Evolutionary conservation across 1,284 basidiomycete species (phyloP).

Genomic region (Afroboletus lepidellus): DNA sequence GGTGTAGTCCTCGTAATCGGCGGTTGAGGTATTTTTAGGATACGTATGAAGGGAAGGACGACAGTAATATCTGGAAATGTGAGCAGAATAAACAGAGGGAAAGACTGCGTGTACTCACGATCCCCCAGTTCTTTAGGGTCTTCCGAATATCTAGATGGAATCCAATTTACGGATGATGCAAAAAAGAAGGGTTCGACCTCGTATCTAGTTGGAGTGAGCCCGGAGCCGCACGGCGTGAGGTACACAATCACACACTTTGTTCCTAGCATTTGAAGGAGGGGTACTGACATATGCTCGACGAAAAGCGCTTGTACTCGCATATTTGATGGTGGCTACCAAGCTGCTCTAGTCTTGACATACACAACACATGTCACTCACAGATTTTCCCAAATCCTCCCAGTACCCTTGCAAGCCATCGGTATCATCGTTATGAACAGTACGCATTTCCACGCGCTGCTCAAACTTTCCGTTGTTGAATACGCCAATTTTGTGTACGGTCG

Average conservation of each 20-base stretch:
- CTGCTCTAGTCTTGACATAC: constrained; percentile 1
- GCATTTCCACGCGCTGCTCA: constrained; percentile 8
- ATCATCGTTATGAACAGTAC: constrained; percentile 8
- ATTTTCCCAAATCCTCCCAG: constrained; percentile 18
- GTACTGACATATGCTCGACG: constrained; percentile 45
- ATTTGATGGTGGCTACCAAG: constrained; percentile 32
- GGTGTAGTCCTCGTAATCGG: constrained; percentile 13
- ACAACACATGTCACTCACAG: constrained; percentile 18
- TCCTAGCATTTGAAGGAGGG: constrained; percentile 52
- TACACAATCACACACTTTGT: constrained; percentile 36
- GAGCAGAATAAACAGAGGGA: not conserved
- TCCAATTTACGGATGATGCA: constrained; percentile 53
- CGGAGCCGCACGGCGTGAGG: not conserved
- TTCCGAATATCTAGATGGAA: constrained; percentile 53
- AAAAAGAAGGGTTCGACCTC: constrained; percentile 57
- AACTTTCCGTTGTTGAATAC: constrained; percentile 38
- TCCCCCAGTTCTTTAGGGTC: constrained; percentile 39
- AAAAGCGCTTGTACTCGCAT: constrained; percentile 47
- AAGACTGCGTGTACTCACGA: constrained; percentile 38
- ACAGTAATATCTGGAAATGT: constrained; percentile 45
- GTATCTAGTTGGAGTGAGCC: constrained; percentile 21
- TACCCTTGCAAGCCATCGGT: constrained; percentile 5
- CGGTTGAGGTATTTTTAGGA: constrained; percentile 24
- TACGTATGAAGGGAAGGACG: constrained; percentile 46
- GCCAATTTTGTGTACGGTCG: constrained; percentile 41